Evolutionary conservation across 108 stramenopile species (phyloP).

Genomic region (Nannochloropsis gaditana): DNA sequence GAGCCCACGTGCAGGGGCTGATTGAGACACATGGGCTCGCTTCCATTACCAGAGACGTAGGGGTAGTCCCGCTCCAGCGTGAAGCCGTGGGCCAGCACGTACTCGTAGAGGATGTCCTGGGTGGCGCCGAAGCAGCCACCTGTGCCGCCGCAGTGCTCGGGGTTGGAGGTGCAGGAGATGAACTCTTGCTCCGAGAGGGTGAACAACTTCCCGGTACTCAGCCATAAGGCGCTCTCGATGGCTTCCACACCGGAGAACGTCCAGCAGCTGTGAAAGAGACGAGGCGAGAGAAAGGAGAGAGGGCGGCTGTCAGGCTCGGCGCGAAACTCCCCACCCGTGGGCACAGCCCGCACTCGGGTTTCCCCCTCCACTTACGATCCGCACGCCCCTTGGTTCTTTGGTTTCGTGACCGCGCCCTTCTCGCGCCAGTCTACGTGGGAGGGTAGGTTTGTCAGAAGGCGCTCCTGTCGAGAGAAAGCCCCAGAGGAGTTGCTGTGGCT

Average conservation of each 20-base stretch:
- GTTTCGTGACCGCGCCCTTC: slow-evolving; percentile 53
- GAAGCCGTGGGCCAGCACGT: slow-evolving; percentile 21
- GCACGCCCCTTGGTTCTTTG: slow-evolving; percentile 57
- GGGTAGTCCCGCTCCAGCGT: slow-evolving; percentile 14
- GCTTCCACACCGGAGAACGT: slow-evolving; percentile 24
- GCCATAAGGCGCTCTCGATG: slow-evolving; percentile 22
- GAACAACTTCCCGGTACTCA: slow-evolving; percentile 11
- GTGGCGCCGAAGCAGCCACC: slow-evolving; percentile 30
- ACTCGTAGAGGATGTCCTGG: background rate
- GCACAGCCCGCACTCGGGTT: background rate
- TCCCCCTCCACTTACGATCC: slow-evolving; percentile 28
- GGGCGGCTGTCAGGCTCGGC: background rate
- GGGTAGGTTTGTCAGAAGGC: background rate
- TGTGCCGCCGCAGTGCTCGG: slow-evolving; percentile 19
- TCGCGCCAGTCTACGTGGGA: slow-evolving; percentile 45
- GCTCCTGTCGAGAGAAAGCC: background rate
- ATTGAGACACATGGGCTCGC: background rate
- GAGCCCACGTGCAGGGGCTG: slow-evolving; percentile 4
- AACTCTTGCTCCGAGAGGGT: slow-evolving; percentile 28
- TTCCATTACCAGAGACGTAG: background rate
- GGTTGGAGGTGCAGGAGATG: slow-evolving; percentile 26
- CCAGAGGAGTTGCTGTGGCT: background rate
- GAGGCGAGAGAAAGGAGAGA: background rate
- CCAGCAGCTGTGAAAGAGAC: slow-evolving; percentile 32
- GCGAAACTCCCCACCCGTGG: background rate